Base-by-base conservation (phyloP, 495 filamentous ascomycete genomes). In the Penicillium lividum region DNA sequence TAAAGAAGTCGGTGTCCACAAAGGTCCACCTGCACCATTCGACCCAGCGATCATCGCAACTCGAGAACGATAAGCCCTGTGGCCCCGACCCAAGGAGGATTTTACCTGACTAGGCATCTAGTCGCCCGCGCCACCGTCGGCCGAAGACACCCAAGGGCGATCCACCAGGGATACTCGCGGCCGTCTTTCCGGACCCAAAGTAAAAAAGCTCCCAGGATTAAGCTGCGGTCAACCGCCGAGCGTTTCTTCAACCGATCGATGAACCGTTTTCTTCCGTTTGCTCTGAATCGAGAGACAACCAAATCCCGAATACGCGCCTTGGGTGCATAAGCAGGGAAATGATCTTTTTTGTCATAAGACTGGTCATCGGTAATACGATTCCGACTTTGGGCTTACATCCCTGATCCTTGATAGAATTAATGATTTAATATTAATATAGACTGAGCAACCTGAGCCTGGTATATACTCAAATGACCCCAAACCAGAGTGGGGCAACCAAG, bases 11-110 rank as follows among this genome's bases (percentile, higher is more conserved):
- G 51, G 55, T 60, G 38, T 16, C 60, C 51, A 59, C 66, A 29
- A 22, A 34, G 58, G 54, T 60, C 60, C 56, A 64, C 58, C 51
- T 49, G 51, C 55, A 47, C 56, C 62, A 60, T 42, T 7, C 63
- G 57, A 65, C 61, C 63, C 62, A 59, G 55, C 58, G 64, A 69
- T 69, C 64, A 59, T 65, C 64, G 31, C 51, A 45, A 22, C 18
- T 61, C 53, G 57, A 55, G 55, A 54, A 50, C 61, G 61, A 69
- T 69, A 67, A 67, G 67, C 67, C 61, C 66, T 69, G 66, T 54
- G 61, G 64, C 58, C 15, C 56, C 64, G 56, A 64, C 28, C 59
- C 55, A 59, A 52, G 61, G 64, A 63, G 64, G 64, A 61, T 65
- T 61, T 68, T 68, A 34, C 65, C 65, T 56, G 56, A 59, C 64